Conservation (phyloP, 345 rosid genomes). For the Sisymbrium altissimum region DNA sequence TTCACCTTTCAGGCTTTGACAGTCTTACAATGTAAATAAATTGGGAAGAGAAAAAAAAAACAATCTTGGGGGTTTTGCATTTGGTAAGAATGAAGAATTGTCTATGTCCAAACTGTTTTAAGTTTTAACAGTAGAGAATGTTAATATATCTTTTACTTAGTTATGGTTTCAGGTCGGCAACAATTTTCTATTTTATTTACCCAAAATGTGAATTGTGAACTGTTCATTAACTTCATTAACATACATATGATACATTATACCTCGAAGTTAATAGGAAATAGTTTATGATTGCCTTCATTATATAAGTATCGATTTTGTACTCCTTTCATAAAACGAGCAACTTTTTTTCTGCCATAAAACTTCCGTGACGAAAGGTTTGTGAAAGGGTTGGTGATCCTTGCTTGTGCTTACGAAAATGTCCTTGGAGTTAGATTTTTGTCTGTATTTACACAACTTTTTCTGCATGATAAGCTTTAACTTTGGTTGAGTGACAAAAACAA, state of each 20-base stretch:
- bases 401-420: not conserved
- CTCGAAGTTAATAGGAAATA: not conserved
- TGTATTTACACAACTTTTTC: not conserved
- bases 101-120: not conserved
- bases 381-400: not conserved
- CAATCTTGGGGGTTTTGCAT: not conserved
- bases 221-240: not conserved
- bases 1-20: not conserved
- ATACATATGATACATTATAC: too few species aligned
- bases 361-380: not conserved
- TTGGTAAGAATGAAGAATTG: constrained; percentile 4
- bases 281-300: not conserved
- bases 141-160: not conserved
- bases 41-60: not conserved
- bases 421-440: not conserved
- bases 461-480: not conserved
- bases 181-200: not conserved
- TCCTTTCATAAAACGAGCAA: not conserved
- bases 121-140: not conserved
- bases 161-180: not conserved
- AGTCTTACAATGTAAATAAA: constrained; percentile 16
- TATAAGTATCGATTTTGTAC: not conserved
- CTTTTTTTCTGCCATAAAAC: not conserved
- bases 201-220: not conserved
- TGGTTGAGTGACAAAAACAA: too few species aligned